Percentiles rank a stretch among this genome's conserved stretches.
Evolutionary conservation across 2,329 filamentous ascomycete genomes (phyloP).

Genomic region (Alternaria sp.): DNA sequence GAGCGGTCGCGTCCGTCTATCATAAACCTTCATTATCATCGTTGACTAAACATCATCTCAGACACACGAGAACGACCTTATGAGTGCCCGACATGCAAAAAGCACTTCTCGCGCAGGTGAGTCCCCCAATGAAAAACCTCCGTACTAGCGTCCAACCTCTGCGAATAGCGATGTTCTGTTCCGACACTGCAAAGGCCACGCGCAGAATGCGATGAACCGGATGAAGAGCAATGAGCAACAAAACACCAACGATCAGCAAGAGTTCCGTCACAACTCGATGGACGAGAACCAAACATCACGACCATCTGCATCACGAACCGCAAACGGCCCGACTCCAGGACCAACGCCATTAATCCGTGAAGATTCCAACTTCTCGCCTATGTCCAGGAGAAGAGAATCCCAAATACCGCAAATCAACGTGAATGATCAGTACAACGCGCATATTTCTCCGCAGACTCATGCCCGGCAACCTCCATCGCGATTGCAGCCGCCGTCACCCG

Average conservation of each 20-base stretch:
- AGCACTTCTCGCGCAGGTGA: conserved; percentile 64
- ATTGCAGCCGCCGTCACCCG: conserved; percentile 36
- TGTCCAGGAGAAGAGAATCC: conserved; percentile 34
- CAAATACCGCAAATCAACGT: conserved; percentile 31
- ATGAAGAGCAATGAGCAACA: conserved; percentile 43
- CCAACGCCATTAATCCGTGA: conserved; percentile 34
- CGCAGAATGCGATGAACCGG: conserved; percentile 51
- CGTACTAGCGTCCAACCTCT: conserved; percentile 31
- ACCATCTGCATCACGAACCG: conserved; percentile 24
- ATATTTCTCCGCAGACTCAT: conserved; percentile 22
- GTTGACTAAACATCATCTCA: conserved; percentile 39
- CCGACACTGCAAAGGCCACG: conserved; percentile 61
- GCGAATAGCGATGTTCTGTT: conserved; percentile 58
- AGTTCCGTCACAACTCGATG: conserved; percentile 19
- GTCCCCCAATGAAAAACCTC: conserved; percentile 15
- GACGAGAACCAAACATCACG: conserved; percentile 31
- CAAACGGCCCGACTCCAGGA: conserved; percentile 27
- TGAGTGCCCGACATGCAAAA: conserved; percentile 62
- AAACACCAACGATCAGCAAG: conserved; percentile 36
- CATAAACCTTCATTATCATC: background rate
- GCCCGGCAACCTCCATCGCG: conserved; percentile 20
- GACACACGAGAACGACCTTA: conserved; percentile 65
- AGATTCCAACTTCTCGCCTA: conserved; percentile 37
- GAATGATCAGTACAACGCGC: conserved; percentile 30
- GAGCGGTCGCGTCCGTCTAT: conserved; percentile 61